These are phyloP conservation scores for Boletus reticuloceps DNA, from an alignment of 768 basidiomycete genomes.

Conservation along the genomic window DNA sequence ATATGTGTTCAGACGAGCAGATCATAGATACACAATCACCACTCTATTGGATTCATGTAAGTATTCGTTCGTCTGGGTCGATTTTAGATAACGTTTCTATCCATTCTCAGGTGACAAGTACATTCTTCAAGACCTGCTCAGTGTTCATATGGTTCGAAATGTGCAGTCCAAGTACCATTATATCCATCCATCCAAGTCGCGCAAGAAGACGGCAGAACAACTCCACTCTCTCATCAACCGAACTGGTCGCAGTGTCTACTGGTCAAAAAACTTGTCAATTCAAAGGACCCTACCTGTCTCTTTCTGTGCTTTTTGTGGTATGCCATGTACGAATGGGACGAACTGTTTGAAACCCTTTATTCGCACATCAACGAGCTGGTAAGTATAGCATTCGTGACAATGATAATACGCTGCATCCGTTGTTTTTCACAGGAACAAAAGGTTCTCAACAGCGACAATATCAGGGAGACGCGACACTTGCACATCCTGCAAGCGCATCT, in stretches of 20 bases:
- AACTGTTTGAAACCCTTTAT: slow-evolving; percentile 51
- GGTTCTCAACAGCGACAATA: slow-evolving; percentile 40
- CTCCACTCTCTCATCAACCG: slow-evolving; percentile 30
- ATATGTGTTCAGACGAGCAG: slow-evolving; percentile 15
- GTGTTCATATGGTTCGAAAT: slow-evolving; percentile 49
- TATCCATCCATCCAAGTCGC: slow-evolving; percentile 31
- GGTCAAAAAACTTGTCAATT: slow-evolving; percentile 23
- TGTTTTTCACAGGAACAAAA: slow-evolving; percentile 39
- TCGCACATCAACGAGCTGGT: slow-evolving; percentile 51
- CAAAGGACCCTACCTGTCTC: slow-evolving; percentile 53
- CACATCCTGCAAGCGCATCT: slow-evolving; percentile 58
- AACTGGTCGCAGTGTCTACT: slow-evolving; percentile 33
- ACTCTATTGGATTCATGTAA: slow-evolving; percentile 34
- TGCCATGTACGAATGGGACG: slow-evolving; percentile 61
- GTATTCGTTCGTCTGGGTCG: slow-evolving; percentile 5
- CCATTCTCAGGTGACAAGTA: slow-evolving; percentile 15
- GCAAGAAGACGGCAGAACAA: slow-evolving; percentile 19
- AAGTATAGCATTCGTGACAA: slow-evolving; percentile 8
- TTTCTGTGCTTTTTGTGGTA: slow-evolving; percentile 57
- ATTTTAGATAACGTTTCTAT: background rate
- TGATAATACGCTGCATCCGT: background rate
- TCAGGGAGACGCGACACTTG: slow-evolving; percentile 48
- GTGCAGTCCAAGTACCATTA: slow-evolving; percentile 20
- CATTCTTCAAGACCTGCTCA: slow-evolving; percentile 45
- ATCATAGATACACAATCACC: slow-evolving; percentile 55